Percentiles rank a stretch among this genome's conserved stretches.
phyloP scores from a whole-genome alignment of 2,329 filamentous ascomycete genomes.

The Aspergillus latus region DNA sequence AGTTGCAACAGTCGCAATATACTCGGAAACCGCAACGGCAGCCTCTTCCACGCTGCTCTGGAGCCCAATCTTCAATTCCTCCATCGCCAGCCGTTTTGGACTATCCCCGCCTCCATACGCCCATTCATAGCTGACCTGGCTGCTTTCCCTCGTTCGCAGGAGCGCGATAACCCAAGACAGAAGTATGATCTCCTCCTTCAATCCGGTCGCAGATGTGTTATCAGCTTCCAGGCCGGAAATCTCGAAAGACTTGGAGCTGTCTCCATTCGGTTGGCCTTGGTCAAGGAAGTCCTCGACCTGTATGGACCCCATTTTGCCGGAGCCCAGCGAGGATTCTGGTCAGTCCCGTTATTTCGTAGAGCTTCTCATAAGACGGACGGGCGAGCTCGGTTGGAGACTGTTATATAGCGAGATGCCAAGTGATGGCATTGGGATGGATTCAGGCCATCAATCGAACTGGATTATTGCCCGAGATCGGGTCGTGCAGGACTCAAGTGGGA shows the following conservation, averaged over 20 bases:
- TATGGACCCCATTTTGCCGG: slow-evolving; percentile 16
- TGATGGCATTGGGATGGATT: slow-evolving; percentile 3
- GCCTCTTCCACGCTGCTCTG: slow-evolving; percentile 32
- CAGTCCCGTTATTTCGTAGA: slow-evolving; percentile 1
- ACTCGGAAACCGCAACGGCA: slow-evolving; percentile 27
- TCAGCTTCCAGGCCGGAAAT: slow-evolving; percentile 30
- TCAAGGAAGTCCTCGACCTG: slow-evolving; percentile 5
- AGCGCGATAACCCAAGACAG: slow-evolving; percentile 49
- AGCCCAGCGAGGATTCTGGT: slow-evolving; percentile 8
- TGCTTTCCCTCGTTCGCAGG: slow-evolving; percentile 44
- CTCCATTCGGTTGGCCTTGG: slow-evolving; percentile 7
- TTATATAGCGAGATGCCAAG: slow-evolving; percentile 5
- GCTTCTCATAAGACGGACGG: slow-evolving; percentile 11
- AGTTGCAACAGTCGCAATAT: slow-evolving; percentile 22
- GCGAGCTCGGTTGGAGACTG: background rate
- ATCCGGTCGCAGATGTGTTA: slow-evolving; percentile 31
- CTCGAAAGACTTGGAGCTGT: slow-evolving; percentile 27
- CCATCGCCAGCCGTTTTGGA: slow-evolving; percentile 27
- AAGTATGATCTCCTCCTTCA: slow-evolving; percentile 45
- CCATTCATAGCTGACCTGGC: slow-evolving; percentile 43
- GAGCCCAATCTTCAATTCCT: slow-evolving; percentile 36
- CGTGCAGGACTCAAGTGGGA: background rate
- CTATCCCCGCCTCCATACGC: slow-evolving; percentile 26
- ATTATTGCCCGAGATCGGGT: slow-evolving; percentile 9
- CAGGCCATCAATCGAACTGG: background rate